A percentile compares a stretch with the other conserved stretches of the same genome.
Evolutionary conservation across 192 early-diverging fungal species (phyloP).

Genomic region (Funneliformis mosseae): DNA sequence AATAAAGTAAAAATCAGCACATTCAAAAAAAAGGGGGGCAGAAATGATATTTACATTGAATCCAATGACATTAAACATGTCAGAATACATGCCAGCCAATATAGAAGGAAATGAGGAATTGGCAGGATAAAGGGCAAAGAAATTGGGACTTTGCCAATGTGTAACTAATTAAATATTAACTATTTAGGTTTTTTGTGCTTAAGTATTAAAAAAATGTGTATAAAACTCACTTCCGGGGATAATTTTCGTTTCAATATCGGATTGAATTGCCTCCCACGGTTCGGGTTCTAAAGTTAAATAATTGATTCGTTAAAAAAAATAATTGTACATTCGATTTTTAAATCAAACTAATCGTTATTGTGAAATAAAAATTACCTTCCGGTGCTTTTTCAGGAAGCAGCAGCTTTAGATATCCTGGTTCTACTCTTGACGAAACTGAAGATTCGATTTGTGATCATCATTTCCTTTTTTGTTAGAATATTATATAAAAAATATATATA

Average conservation of each 20-base stretch:
- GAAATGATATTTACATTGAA: slow-evolving; percentile 46
- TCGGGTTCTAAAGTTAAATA: slow-evolving; percentile 35
- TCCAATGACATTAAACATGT: slow-evolving; percentile 56
- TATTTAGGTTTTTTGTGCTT: neutral
- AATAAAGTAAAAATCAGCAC: too few relatives aligned
- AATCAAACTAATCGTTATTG: neutral
- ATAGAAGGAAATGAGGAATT: slow-evolving; percentile 58
- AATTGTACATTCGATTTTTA: too few relatives aligned
- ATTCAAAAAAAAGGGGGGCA: neutral
- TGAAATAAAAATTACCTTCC: slow-evolving; percentile 40
- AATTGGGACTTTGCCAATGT: slow-evolving; percentile 69
- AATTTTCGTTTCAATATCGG: slow-evolving; percentile 58
- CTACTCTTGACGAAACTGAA: slow-evolving; percentile 52
- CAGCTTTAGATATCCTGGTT: slow-evolving; percentile 60
- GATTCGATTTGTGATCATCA: neutral
- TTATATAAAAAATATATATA: neutral
- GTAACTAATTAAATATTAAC: slow-evolving; percentile 43
- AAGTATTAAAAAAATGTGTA: neutral
- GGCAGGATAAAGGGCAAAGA: slow-evolving; percentile 62
- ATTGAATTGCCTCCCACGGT: slow-evolving; percentile 41
- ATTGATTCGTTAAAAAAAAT: too few relatives aligned
- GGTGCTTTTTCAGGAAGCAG: slow-evolving; percentile 60
- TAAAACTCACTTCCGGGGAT: slow-evolving; percentile 49
- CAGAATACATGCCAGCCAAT: slow-evolving; percentile 64
- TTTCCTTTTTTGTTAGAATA: neutral